Conservation (phyloP, 192 early-diverging fungal species). For the Gamsiella multidivaricata region DNA sequence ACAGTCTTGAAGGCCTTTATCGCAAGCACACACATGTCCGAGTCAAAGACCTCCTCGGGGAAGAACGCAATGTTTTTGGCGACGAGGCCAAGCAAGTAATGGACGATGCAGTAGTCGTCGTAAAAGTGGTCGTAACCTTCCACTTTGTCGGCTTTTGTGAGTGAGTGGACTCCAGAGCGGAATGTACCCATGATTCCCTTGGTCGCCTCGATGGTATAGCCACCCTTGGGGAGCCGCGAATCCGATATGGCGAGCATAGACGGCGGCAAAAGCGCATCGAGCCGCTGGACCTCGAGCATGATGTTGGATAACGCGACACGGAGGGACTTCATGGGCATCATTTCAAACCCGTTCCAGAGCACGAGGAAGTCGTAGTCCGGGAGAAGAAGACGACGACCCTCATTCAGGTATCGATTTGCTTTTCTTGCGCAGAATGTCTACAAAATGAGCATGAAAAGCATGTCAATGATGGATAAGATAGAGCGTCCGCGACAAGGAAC, state of each 20-base stretch:
- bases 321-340: constrained; percentile 65
- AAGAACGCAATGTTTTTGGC: constrained; percentile 68
- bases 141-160: constrained; percentile 29
- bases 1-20: constrained; percentile 53
- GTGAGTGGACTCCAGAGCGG: constrained; percentile 25
- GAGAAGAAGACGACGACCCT: constrained; percentile 68
- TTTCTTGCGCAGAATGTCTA: constrained; percentile 87
- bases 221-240: constrained; percentile 20
- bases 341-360: constrained; percentile 77
- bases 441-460: background rate
- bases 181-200: constrained; percentile 50
- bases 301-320: constrained; percentile 42
- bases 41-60: constrained; percentile 46
- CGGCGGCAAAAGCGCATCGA: constrained; percentile 26
- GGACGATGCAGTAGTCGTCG: constrained; percentile 81
- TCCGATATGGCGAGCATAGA: constrained; percentile 44
- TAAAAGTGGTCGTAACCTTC: constrained; percentile 64
- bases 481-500: background rate
- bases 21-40: constrained; percentile 34
- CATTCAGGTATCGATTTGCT: constrained; percentile 79
- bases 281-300: constrained; percentile 29
- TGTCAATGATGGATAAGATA: too few species aligned
- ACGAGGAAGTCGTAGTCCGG: constrained; percentile 84
- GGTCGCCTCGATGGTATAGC: constrained; percentile 46
- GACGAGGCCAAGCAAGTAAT: constrained; percentile 74